Base-by-base conservation (phyloP, 441 rosid species). In the Pelargonium myrrhifolium region DNA sequence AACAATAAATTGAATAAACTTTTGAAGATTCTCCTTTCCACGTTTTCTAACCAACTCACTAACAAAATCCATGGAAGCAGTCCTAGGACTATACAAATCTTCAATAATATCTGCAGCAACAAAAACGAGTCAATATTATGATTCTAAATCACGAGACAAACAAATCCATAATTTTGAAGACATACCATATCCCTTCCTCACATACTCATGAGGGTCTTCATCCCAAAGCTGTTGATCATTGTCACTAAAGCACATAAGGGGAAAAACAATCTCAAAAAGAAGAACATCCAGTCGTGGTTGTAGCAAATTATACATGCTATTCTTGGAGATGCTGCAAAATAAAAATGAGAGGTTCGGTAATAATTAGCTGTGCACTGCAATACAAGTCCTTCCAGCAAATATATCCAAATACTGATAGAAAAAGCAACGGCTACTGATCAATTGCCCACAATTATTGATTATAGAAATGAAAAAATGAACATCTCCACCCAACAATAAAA, bases 171-270 rank as follows among this genome's bases (percentile, higher is more conserved):
- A 68, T 53, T 68, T 18, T 0, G 37, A 66, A 45, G 65, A 78
- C 92, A 81, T 81, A 95, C 99, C 99, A 76, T 95, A 95, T 69
- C 99, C 99, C 85, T 95, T 95, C 82, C 99, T 87, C 45, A 95
- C 98, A 78, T 95, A 95, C 79, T 95, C 98, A 71, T 92, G 98
- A 1, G 99, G 98, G 72, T 95, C 99, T 86, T 95, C 99, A 43
- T 92, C 99, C 99, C 99, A 95, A 73, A 95, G 99, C 81, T 86
- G 83, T 82, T 95, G 98, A 85, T 95, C 99, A 83, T 85, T 84
- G 80, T 95, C 96, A 77, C 76, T 92, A 82, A 95, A 95, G 83
- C 99, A 95, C 96, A 90, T 87, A 12, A 95, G 88, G 42, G 99
- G 99, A 64, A 92, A 95, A 72, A 95, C 88, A 74, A 95, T 84